These are phyloP conservation scores for Kwoniella mangroviensis DNA, from an alignment of 768 basidiomycete genomes.

Conservation along the genomic window DNA sequence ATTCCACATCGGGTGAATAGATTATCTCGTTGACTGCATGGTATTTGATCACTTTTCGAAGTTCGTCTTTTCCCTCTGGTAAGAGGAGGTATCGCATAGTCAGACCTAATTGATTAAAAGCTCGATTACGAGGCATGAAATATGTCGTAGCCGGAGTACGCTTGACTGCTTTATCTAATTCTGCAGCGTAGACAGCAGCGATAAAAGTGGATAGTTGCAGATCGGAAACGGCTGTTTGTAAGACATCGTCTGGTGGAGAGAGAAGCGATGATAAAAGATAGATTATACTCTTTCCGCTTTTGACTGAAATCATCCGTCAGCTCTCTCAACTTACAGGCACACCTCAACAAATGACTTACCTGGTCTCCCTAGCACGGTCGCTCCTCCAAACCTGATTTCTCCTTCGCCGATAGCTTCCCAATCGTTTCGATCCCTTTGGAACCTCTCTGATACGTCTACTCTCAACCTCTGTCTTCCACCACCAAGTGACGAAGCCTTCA, in stretches of 20 bases:
- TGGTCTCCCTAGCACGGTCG: constrained; percentile 74
- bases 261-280: constrained; percentile 87
- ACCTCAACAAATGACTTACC: constrained; percentile 62
- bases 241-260: constrained; percentile 76
- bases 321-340: not conserved
- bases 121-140: constrained; percentile 85
- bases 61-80: constrained; percentile 71
- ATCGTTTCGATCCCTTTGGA: constrained; percentile 29
- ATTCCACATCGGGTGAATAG: constrained; percentile 65
- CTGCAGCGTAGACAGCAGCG: constrained; percentile 84
- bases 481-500: constrained; percentile 58
- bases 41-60: constrained; percentile 83
- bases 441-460: constrained; percentile 55
- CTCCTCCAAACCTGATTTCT: constrained; percentile 80
- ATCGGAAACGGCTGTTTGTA: constrained; percentile 77
- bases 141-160: constrained; percentile 75
- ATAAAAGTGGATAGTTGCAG: constrained; percentile 90
- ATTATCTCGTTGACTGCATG: constrained; percentile 78
- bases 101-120: constrained; percentile 85
- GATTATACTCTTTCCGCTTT: constrained; percentile 76
- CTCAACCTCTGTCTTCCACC: constrained; percentile 60
- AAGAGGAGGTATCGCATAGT: constrained; percentile 85
- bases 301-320: constrained; percentile 61
- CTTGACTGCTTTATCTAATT: constrained; percentile 72
- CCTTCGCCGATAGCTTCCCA: constrained; percentile 54